phyloP scores from a whole-genome alignment of 352 stramenopile genomes.

The Detonula confervacea region DNA sequence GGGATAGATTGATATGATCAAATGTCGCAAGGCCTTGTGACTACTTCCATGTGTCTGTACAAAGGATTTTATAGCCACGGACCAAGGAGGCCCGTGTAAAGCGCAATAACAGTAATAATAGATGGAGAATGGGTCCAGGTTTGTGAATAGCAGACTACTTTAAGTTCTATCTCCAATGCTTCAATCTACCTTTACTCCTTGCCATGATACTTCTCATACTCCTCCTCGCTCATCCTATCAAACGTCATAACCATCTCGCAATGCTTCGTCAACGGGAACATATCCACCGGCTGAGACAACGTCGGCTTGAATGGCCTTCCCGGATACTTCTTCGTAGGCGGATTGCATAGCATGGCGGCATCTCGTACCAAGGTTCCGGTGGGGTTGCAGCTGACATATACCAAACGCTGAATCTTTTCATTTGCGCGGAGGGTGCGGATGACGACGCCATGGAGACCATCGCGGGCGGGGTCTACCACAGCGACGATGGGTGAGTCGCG shows the following conservation, averaged over 20 bases:
- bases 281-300: conserved; percentile 94
- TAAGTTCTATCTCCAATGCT: background rate
- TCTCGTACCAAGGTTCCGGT: conserved; percentile 93
- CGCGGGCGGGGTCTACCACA: conserved; percentile 96
- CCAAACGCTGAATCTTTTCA: conserved; percentile 70
- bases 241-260: conserved; percentile 99
- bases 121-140: too few relatives aligned
- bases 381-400: conserved; percentile 99
- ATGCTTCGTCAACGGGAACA: conserved; percentile 98
- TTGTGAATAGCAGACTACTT: too few relatives aligned
- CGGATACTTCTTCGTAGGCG: conserved; percentile 91
- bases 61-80: too few relatives aligned
- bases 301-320: conserved; percentile 92
- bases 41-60: too few relatives aligned
- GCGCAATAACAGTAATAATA: too few relatives aligned
- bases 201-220: conserved; percentile 50
- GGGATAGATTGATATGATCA: too few relatives aligned
- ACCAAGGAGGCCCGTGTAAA: too few relatives aligned
- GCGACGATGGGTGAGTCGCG: conserved; percentile 86
- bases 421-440: conserved; percentile 60
- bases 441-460: conserved; percentile 91
- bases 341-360: conserved; percentile 89
- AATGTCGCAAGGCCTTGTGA: too few relatives aligned
- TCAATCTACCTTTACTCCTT: conserved; percentile 12
- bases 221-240: conserved; percentile 85